A percentile compares a stretch with the other conserved stretches of the same genome.
These are phyloP conservation scores for Paragyromitra xinjiangensis DNA, from an alignment of 495 filamentous ascomycete genomes.

Conservation along the genomic window DNA sequence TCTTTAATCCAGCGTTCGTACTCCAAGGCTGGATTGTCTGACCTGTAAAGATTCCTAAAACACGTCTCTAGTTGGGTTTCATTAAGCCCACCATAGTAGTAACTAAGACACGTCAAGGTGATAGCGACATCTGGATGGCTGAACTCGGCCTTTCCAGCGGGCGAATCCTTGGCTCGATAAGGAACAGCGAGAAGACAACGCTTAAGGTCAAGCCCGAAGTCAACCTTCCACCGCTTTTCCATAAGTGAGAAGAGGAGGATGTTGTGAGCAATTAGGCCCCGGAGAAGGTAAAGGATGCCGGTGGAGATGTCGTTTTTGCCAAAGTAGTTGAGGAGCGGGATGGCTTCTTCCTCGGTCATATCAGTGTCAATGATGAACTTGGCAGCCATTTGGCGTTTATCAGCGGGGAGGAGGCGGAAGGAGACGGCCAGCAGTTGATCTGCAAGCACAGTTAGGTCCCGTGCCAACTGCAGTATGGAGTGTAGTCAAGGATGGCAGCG, in stretches of 20 bases:
- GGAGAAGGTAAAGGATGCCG: conserved; percentile 60
- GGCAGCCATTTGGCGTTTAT: conserved; percentile 48
- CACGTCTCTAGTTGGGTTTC: conserved; percentile 57
- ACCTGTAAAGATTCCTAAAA: conserved; percentile 59
- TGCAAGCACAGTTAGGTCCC: conserved; percentile 31
- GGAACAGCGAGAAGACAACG: conserved; percentile 64
- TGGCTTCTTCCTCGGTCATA: conserved; percentile 22
- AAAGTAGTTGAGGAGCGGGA: conserved; percentile 54
- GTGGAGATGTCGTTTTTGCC: conserved; percentile 54
- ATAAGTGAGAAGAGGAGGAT: conserved; percentile 60
- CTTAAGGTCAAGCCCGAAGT: conserved; percentile 60
- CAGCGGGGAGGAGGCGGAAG: conserved; percentile 34
- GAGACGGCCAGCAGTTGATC: conserved; percentile 40
- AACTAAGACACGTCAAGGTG: conserved; percentile 60
- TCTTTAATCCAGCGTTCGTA: conserved; percentile 60
- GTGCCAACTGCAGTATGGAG: too few species aligned
- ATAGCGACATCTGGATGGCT: conserved; percentile 63
- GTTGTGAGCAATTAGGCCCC: conserved; percentile 60
- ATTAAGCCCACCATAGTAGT: conserved; percentile 61
- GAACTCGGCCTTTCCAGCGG: conserved; percentile 59
- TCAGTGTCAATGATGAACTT: conserved; percentile 57
- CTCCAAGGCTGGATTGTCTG: conserved; percentile 60
- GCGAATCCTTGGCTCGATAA: conserved; percentile 60
- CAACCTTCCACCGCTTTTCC: conserved; percentile 62
- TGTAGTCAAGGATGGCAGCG: neutral